These are phyloP conservation scores for Wickerhamiella hasegawae DNA, from an alignment of 805 yeast species.

Conservation along the genomic window DNA sequence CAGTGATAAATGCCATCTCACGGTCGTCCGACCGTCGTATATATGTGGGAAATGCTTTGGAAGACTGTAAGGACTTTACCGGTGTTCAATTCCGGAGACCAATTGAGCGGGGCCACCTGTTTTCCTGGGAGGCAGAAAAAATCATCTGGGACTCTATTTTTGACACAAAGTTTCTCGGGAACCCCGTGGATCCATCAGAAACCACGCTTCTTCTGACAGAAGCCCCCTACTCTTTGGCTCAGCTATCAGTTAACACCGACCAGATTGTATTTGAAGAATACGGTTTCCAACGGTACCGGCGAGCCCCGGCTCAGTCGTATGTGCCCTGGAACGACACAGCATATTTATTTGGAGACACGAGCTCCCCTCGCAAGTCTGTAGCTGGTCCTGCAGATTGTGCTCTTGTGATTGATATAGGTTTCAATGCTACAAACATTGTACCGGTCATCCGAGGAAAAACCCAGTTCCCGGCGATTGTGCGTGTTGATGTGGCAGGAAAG, in stretches of 20 bases:
- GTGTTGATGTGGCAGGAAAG: constrained; percentile 77
- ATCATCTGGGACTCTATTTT: constrained; percentile 80
- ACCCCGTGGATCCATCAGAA: constrained; percentile 27
- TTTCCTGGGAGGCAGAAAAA: constrained; percentile 82
- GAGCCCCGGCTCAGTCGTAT: constrained; percentile 34
- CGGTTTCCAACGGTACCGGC: constrained; percentile 54
- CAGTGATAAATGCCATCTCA: constrained; percentile 53
- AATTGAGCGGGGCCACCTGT: constrained; percentile 71
- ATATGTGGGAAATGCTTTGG: constrained; percentile 56
- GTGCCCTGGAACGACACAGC: constrained; percentile 43
- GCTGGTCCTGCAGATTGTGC: constrained; percentile 37
- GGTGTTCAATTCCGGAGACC: constrained; percentile 68
- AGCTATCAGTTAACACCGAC: constrained; percentile 68
- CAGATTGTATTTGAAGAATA: constrained; percentile 91
- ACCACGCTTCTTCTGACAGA: constrained; percentile 60
- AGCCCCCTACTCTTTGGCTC: constrained; percentile 67
- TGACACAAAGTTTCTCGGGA: constrained; percentile 21
- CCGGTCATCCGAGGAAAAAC: constrained; percentile 73
- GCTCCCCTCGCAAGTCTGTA: constrained; percentile 7
- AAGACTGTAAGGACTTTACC: constrained; percentile 52
- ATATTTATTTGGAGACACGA: constrained; percentile 15
- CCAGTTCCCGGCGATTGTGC: constrained; percentile 58
- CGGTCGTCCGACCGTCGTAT: constrained; percentile 60
- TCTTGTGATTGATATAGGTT: constrained; percentile 78
- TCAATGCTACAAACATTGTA: constrained; percentile 67